Evolutionary conservation across 352 stramenopile genomes (phyloP).

Genomic region (Lagenidium sp.): DNA sequence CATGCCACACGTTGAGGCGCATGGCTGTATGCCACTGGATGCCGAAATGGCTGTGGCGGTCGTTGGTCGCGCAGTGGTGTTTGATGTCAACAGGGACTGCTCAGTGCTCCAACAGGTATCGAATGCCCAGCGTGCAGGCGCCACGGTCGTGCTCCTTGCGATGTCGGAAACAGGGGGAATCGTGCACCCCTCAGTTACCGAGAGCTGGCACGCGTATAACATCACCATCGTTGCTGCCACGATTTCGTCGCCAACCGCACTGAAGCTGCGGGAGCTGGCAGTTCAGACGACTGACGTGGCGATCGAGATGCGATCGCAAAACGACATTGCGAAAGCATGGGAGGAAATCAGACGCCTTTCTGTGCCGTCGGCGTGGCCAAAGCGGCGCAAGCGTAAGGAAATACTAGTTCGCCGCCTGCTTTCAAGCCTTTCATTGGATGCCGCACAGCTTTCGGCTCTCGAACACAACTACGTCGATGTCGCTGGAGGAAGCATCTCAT

Average conservation of each 20-base stretch:
- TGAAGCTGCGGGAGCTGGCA: slow-evolving; percentile 13
- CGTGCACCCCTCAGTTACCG: slow-evolving; percentile 22
- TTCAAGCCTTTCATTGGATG: slow-evolving; percentile 7
- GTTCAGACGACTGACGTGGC: slow-evolving; percentile 4
- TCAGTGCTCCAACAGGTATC: slow-evolving; percentile 34
- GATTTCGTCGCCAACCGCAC: slow-evolving; percentile 24
- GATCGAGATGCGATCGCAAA: slow-evolving; percentile 21
- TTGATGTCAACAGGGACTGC: slow-evolving; percentile 10
- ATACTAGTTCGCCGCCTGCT: slow-evolving; percentile 19
- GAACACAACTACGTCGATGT: slow-evolving; percentile 32
- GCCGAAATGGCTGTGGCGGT: not conserved
- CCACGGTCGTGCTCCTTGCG: slow-evolving; percentile 25
- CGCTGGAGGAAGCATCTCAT: slow-evolving; percentile 18
- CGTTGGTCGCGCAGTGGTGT: not conserved
- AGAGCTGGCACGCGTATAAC: slow-evolving; percentile 59
- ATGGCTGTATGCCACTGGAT: slow-evolving; percentile 4
- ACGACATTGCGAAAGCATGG: slow-evolving; percentile 42
- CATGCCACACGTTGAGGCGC: slow-evolving; percentile 9
- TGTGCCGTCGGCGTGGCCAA: slow-evolving; percentile 29
- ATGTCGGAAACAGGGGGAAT: slow-evolving; percentile 18
- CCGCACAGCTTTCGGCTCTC: slow-evolving; percentile 19
- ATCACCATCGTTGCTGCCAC: slow-evolving; percentile 41
- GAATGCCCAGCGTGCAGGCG: slow-evolving; percentile 29
- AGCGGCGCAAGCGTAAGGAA: slow-evolving; percentile 25
- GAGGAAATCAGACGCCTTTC: slow-evolving; percentile 27